Conservation (phyloP, 1,284 basidiomycete genomes). For the Cystobasidium pallidum region DNA sequence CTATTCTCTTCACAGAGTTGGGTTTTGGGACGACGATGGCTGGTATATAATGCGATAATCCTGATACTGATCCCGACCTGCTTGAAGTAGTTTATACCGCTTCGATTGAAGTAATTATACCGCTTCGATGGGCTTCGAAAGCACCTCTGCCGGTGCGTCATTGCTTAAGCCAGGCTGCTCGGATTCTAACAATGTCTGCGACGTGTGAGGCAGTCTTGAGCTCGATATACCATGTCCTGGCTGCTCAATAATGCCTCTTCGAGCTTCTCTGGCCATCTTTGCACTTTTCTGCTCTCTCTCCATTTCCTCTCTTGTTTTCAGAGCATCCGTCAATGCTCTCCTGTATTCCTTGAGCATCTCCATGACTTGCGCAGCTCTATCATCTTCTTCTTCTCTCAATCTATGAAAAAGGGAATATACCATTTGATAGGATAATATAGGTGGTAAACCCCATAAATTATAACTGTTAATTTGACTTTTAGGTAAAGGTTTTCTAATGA, state of each 20-base stretch:
- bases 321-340: conserved; percentile 20
- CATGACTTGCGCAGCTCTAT: not conserved
- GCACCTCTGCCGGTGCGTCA: not conserved
- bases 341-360: conserved; percentile 17
- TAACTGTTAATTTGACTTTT: conserved; percentile 9
- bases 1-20: too few species aligned
- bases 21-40: too few species aligned
- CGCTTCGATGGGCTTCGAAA: not conserved
- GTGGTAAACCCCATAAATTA: conserved; percentile 22
- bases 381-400: conserved; percentile 33
- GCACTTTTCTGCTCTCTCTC: conserved; percentile 5
- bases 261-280: conserved; percentile 2
- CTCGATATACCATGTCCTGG: conserved; percentile 3
- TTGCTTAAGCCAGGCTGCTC: not conserved
- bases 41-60: too few species aligned
- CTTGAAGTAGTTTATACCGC: too few species aligned
- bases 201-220: not conserved
- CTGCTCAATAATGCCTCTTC: conserved; percentile 6
- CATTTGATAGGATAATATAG: conserved; percentile 12
- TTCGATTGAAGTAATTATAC: not conserved
- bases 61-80: too few species aligned
- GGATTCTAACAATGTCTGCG: not conserved
- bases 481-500: conserved; percentile 1
- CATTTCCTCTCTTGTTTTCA: not conserved
- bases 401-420: conserved; percentile 25